A percentile compares a stretch with the other conserved stretches of the same genome.
These are phyloP conservation scores for Cordyceps cicadae DNA, from an alignment of 2,329 filamentous ascomycete species.

Conservation along the genomic window DNA sequence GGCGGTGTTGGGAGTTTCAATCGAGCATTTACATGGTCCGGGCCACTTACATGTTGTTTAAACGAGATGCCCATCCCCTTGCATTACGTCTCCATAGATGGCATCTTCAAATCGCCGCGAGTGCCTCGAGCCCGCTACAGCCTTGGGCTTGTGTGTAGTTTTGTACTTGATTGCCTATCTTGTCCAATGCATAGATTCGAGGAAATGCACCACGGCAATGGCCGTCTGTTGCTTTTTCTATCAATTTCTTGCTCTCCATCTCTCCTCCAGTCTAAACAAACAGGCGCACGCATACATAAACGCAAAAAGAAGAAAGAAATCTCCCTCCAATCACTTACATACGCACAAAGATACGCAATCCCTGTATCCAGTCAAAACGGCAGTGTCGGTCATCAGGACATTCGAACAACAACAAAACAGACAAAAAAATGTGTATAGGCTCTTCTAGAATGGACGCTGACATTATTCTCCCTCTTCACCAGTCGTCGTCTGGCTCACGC, in stretches of 20 bases:
- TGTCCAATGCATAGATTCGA: not conserved
- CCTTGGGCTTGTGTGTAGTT: too few species aligned
- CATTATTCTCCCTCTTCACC: slow-evolving; percentile 37
- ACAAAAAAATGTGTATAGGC: not conserved
- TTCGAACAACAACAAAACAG: slow-evolving; percentile 3
- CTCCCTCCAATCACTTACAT: not conserved
- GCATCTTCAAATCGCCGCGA: not conserved
- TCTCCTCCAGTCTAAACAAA: not conserved
- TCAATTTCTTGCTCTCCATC: not conserved
- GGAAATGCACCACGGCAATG: not conserved
- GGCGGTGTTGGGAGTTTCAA: not conserved
- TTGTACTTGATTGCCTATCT: too few species aligned
- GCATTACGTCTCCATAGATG: not conserved
- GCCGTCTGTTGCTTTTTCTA: not conserved
- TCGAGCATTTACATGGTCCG: not conserved
- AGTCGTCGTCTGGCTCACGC: slow-evolving; percentile 62
- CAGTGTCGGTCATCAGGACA: slow-evolving; percentile 6
- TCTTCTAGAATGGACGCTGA: not conserved
- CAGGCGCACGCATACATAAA: not conserved
- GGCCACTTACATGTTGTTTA: not conserved
- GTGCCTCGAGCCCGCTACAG: too few species aligned
- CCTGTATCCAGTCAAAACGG: not conserved
- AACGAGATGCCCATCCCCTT: not conserved
- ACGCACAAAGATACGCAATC: not conserved
- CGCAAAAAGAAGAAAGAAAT: not conserved